phyloP scores from a whole-genome alignment of 164 flowering plant species.

The Stephania yunnanensis region DNA sequence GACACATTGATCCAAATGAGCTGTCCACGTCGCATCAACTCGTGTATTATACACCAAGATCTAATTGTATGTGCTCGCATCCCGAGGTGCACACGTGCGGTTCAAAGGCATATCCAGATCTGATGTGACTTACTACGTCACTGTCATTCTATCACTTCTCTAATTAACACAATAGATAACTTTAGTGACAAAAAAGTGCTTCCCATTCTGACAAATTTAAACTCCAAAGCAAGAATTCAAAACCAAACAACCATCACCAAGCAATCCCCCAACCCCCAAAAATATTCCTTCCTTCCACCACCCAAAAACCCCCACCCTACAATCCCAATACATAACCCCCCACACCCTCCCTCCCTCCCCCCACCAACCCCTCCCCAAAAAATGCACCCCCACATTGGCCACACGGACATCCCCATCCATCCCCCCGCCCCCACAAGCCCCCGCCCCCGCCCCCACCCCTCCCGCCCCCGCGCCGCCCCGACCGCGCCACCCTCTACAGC shows the following conservation, averaged over 20 bases:
- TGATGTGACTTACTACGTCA: no score
- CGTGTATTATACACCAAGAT: no score
- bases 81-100: no score
- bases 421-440: not conserved
- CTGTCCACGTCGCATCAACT: no score
- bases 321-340: not conserved
- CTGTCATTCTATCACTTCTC: no score
- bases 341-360: slow-evolving; percentile 12
- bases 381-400: not conserved
- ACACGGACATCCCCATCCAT: not conserved
- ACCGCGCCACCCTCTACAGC: slow-evolving; percentile 45
- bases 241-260: no score
- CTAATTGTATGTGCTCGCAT: no score
- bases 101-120: no score
- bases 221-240: not conserved
- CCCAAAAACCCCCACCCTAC: slow-evolving; percentile 5
- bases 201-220: not conserved
- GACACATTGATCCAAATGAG: no score
- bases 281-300: slow-evolving; percentile 32
- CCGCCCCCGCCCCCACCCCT: slow-evolving; percentile 10
- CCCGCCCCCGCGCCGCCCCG: slow-evolving; percentile 17
- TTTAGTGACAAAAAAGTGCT: not conserved
- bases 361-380: not conserved
- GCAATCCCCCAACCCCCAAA: no score
- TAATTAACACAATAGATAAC: no score